Evolutionary conservation across 2,329 filamentous ascomycete species (phyloP).

Genomic region (Nemania abortiva): DNA sequence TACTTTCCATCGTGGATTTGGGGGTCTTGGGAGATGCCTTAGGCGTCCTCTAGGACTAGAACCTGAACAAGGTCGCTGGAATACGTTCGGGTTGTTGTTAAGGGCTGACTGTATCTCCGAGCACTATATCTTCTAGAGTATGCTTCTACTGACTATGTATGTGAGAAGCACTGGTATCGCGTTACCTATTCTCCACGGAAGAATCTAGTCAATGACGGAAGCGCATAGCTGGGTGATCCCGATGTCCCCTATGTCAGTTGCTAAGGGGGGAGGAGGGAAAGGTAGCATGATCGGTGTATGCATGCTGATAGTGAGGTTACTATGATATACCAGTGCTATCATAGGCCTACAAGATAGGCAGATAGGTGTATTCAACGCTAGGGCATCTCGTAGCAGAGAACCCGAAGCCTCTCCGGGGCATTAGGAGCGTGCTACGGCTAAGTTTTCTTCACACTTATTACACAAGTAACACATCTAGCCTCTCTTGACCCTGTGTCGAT

Average conservation of each 20-base stretch:
- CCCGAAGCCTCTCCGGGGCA: too few relatives aligned
- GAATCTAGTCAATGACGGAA: constrained; percentile 53
- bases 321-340: constrained; percentile 18
- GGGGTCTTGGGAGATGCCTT: background rate
- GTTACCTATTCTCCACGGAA: constrained; percentile 52
- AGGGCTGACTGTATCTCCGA: constrained; percentile 52
- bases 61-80: constrained; percentile 49
- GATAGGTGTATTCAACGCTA: too few relatives aligned
- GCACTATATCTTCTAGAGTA: constrained; percentile 42
- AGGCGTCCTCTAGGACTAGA: constrained; percentile 45
- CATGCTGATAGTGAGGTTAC: constrained; percentile 34
- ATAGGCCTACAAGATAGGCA: background rate
- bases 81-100: constrained; percentile 45
- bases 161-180: constrained; percentile 45
- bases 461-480: too few relatives aligned
- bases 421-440: too few relatives aligned
- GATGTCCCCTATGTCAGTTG: constrained; percentile 53
- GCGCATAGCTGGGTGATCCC: constrained; percentile 44
- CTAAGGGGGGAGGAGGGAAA: constrained; percentile 54
- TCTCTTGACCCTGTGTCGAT: too few relatives aligned
- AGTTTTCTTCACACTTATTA: too few relatives aligned
- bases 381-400: too few relatives aligned
- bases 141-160: constrained; percentile 47
- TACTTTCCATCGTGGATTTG: constrained; percentile 38
- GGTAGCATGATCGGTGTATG: constrained; percentile 51